Base-by-base conservation (phyloP, 148 eudicot species). In the Pouteria glomerata region DNA sequence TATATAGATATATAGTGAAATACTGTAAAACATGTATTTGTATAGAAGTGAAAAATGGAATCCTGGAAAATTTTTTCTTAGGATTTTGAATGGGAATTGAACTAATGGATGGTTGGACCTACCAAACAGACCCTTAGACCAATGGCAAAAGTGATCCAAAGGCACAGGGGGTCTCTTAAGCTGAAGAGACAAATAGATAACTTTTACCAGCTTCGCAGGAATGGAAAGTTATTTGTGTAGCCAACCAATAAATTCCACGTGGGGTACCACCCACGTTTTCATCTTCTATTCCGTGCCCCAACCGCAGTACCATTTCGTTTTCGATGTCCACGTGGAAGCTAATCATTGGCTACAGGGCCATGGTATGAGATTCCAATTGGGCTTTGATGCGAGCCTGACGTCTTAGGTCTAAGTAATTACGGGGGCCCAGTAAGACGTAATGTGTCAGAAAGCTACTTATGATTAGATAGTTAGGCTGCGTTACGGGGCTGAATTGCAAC, bases 301-400 rank as follows among this genome's bases (percentile, higher is more conserved):
- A 66, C 69, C 14, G 56, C 69, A 45, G 24, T 68, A 68, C 62
- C 57, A 55, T 15, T 50, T 69, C 48, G 2, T n/a, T 69, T 14
- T 69, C 72, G 4, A 4, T 13, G 3, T 18, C n/a, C 27, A 50
- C 39, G 71, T 56, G 63, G 37, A 27, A 31, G 31, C 24, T 26
- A 0, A 1, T 23, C 53, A 42, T 70, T 15, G 63, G 64, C 8
- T 62, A 13, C 15, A 59, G 41, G 35, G 41, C 41, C 10, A 26
- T 2, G 10, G 14, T 1, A 35, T 13, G 35, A 18, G 44, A 24
- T 19, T 6, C 23, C 3, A 62, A 62, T 34, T 37, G 47, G 66
- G 45, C 47, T 62, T 37, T 34, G 16, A 26, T 27, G 7, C 47
- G 14, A 62, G 66, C 29, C 66, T 37, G 66, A 37, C 23, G 66